These are phyloP conservation scores for Vigna radiata DNA, from an alignment of 306 rosid genomes.

Conservation along the genomic window DNA sequence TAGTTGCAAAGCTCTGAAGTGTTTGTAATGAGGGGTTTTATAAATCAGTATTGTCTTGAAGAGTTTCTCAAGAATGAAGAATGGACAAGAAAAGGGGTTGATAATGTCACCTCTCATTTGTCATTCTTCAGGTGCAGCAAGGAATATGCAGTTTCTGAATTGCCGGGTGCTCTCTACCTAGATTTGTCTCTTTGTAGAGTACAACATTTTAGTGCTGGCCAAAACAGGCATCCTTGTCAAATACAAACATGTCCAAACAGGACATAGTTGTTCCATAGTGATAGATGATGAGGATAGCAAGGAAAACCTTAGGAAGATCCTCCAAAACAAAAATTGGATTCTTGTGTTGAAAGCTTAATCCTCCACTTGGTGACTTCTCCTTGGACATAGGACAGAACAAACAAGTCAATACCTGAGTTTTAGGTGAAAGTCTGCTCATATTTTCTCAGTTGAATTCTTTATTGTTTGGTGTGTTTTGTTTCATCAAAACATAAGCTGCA, in stretches of 20 bases:
- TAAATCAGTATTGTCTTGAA: slow-evolving; percentile 1
- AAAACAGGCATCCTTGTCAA: slow-evolving; percentile 20
- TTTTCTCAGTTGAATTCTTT: too few species aligned
- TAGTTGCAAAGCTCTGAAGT: slow-evolving; percentile 43
- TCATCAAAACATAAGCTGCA: too few species aligned
- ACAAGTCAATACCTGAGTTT: slow-evolving; percentile 34
- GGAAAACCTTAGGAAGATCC: slow-evolving; percentile 55
- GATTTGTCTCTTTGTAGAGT: slow-evolving; percentile 34
- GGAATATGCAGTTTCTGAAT: slow-evolving; percentile 19
- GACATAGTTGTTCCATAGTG: slow-evolving; percentile 19
- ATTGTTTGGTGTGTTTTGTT: too few species aligned
- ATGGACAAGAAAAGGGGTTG: slow-evolving; percentile 44
- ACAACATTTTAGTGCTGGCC: slow-evolving; percentile 24
- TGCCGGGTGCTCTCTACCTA: background rate
- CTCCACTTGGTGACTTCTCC: slow-evolving; percentile 42
- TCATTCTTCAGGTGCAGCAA: slow-evolving; percentile 2
- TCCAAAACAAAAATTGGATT: slow-evolving; percentile 45
- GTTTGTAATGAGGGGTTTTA: slow-evolving; percentile 33
- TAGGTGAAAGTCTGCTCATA: background rate
- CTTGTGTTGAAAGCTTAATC: slow-evolving; percentile 12
- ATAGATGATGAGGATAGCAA: slow-evolving; percentile 41
- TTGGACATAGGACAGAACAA: slow-evolving; percentile 29
- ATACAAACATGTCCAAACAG: slow-evolving; percentile 31
- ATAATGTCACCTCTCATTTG: slow-evolving; percentile 47
- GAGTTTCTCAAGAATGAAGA: slow-evolving; percentile 12